A percentile compares a stretch with the other conserved stretches of the same genome.
Evolutionary conservation across 1,284 basidiomycete species (phyloP).

Genomic region (Rhodotorula sp.): DNA sequence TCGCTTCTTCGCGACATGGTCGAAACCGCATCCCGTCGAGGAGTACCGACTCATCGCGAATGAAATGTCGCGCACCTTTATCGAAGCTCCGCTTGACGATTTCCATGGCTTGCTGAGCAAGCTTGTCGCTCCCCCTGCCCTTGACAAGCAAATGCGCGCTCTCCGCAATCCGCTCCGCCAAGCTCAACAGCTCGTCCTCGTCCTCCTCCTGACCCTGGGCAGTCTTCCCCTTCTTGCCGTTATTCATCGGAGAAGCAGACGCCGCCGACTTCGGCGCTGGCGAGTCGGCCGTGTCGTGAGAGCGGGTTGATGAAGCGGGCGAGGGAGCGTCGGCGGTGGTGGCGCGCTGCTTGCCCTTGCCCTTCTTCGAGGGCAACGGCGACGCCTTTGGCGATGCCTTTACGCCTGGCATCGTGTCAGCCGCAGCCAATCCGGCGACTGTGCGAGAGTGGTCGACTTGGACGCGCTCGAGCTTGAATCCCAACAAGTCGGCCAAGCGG

Average conservation of each 20-base stretch:
- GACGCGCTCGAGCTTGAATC: not conserved
- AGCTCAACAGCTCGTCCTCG: slow-evolving; percentile 21
- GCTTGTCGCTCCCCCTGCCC: slow-evolving; percentile 18
- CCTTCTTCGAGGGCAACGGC: slow-evolving; percentile 12
- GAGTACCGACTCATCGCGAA: no score
- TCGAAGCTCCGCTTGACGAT: slow-evolving; percentile 35
- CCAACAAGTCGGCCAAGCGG: not conserved
- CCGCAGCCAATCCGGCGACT: not conserved
- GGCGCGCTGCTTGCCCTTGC: slow-evolving; percentile 23
- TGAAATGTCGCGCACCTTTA: slow-evolving; percentile 13
- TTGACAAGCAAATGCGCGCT: slow-evolving; percentile 33
- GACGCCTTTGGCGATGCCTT: not conserved
- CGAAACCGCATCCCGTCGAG: no score
- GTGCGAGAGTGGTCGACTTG: no score
- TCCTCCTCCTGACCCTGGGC: not conserved
- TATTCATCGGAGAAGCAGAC: not conserved
- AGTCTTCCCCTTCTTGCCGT: not conserved
- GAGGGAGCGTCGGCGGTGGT: slow-evolving; percentile 1
- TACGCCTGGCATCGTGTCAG: slow-evolving; percentile 1
- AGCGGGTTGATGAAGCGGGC: not conserved
- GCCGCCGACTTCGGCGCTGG: not conserved
- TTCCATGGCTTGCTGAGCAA: slow-evolving; percentile 12
- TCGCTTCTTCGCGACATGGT: no score
- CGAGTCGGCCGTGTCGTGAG: not conserved
- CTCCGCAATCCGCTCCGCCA: slow-evolving; percentile 32